Evolutionary conservation across 805 yeast species (phyloP), one percentile per base, ranked within the genome.

Genomic region (Yarrowia alimentaria): DNA sequence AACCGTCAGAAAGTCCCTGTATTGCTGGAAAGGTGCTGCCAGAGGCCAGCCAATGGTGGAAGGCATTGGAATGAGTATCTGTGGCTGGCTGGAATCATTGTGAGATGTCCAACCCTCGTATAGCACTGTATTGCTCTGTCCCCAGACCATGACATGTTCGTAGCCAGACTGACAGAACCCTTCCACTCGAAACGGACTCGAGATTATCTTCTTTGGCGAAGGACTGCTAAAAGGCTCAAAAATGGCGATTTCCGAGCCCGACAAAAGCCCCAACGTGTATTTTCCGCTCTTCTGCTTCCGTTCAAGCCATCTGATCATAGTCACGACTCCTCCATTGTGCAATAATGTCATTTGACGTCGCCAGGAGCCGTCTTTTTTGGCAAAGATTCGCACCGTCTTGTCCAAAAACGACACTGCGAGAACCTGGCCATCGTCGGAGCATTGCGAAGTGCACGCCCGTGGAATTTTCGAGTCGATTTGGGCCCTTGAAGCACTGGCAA

Each of bases 1-100:
- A 2, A 40, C 47, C 14, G 47, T 40, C 25, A 40, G 25, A 28
- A 40, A 40, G 14, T 40, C 47, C 4, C 47, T n/a, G 13, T 40
- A 40, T 19, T 40, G 47, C 33, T 19, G 33, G 13, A 40, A 40
- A 3, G 47, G 47, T 12, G 47, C 47, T 3, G 47, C 47, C 10
- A 40, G 11, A 3, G 47, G 47, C 47, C 47, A 40, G 9, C 47
- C 47, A 6, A 28, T 30, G 3, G 33, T 13, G 5, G 33, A 11
- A 9, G 47, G 47, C 14, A 40, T 9, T 2, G 47, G 47, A 0
- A 40, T 29, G 4, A 40, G 33, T 3, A 40, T 40, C 13, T 40
- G 47, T 1, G 16, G 33, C 1, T 11, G 5, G n/a, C n/a, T n/a
- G n/a, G n/a, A n/a, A n/a, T n/a, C n/a, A n/a, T 18, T n/a, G 24